These are phyloP conservation scores for Ascoidea rubescens DNA, from an alignment of 805 yeast genomes.

Conservation along the genomic window DNA sequence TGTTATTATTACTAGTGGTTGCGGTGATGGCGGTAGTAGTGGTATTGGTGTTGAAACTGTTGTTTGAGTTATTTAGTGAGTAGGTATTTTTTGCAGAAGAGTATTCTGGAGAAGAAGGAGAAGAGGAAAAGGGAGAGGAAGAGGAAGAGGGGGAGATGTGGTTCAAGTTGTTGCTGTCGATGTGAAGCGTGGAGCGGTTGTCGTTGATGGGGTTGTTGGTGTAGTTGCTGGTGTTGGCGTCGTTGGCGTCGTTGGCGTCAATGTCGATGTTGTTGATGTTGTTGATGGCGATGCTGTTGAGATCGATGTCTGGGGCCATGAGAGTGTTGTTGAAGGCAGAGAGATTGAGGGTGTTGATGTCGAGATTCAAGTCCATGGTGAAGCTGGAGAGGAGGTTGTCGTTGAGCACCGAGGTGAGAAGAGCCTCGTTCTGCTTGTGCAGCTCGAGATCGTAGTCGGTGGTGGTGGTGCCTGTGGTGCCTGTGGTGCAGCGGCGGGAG, in stretches of 20 bases:
- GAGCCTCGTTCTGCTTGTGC: not conserved
- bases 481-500: not conserved
- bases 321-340: no score
- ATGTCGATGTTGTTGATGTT: not conserved
- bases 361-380: no score
- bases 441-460: not conserved
- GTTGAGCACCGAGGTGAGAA: not conserved
- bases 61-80: not conserved
- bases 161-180: not conserved
- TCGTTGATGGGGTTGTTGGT: not conserved
- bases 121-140: not conserved
- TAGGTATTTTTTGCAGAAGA: no score
- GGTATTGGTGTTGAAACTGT: no score
- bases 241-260: not conserved
- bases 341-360: no score
- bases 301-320: not conserved
- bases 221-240: not conserved
- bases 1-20: not conserved
- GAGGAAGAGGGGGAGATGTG: not conserved
- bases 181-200: not conserved
- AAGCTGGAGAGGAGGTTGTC: no score
- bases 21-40: no score
- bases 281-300: not conserved
- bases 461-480: not conserved
- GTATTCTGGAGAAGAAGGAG: not conserved